A percentile compares a stretch with the other conserved stretches of the same genome.
Conservation (phyloP, 2,329 filamentous ascomycete species). For the Microdochium bolleyi region DNA sequence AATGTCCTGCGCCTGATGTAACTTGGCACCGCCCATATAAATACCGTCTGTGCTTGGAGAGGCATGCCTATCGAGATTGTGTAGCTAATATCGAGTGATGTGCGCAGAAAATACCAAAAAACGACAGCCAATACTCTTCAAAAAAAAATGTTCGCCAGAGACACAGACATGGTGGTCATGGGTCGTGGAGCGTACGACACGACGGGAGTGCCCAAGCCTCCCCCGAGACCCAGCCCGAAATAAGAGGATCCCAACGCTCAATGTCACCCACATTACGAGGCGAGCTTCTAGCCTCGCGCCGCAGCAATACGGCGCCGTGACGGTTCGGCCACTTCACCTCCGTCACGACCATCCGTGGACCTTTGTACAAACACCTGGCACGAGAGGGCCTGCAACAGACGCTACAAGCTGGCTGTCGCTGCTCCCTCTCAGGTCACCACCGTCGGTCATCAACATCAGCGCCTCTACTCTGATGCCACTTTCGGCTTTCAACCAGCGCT, state of each 20-base stretch:
- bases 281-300: not conserved
- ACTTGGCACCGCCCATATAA: not conserved
- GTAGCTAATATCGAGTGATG: not conserved
- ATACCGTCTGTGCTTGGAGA: not conserved
- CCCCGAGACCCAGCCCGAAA: conserved; percentile 21
- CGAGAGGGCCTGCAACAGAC: not conserved
- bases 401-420: not conserved
- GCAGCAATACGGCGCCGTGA: not conserved
- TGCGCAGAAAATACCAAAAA: not conserved
- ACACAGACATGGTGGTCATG: conserved; percentile 22
- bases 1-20: not conserved
- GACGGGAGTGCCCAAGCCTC: conserved; percentile 24
- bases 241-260: conserved; percentile 11
- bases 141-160: conserved; percentile 20
- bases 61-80: not conserved
- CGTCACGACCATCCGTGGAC: not conserved
- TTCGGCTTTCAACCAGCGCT: conserved; percentile 15
- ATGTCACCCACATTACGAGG: not conserved
- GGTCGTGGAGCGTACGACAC: conserved; percentile 26
- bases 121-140: not conserved
- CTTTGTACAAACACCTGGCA: not conserved
- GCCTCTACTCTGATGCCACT: not conserved
- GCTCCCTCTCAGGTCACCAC: not conserved
- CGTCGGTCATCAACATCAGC: not conserved
- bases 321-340: not conserved